Conservation (phyloP, 192 early-diverging fungal species). For the Coemansia sp. region DNA sequence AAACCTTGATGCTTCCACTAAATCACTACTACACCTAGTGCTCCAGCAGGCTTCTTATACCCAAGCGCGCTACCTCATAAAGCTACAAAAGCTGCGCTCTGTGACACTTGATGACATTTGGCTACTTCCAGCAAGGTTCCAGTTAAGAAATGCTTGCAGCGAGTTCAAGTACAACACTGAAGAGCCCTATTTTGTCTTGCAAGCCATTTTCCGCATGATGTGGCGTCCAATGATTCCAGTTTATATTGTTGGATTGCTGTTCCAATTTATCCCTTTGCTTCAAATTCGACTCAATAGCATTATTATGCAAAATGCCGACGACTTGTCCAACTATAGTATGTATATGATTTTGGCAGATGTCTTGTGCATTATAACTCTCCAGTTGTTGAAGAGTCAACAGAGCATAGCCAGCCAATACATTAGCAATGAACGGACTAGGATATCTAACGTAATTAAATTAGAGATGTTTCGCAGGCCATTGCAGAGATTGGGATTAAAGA, state of each 20-base stretch:
- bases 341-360: no score
- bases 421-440: not conserved
- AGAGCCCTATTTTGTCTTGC: slow-evolving; percentile 32
- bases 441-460: not conserved
- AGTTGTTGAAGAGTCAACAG: slow-evolving; percentile 4
- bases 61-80: not conserved
- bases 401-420: not conserved
- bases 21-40: no score
- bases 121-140: not conserved
- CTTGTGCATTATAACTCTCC: not conserved
- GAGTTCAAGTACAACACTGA: slow-evolving; percentile 30
- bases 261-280: not conserved
- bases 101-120: not conserved
- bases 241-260: slow-evolving; percentile 16
- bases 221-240: slow-evolving; percentile 36
- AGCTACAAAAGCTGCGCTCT: not conserved
- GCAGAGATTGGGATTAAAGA: slow-evolving; percentile 1
- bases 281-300: slow-evolving; percentile 1
- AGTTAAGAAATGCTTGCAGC: not conserved
- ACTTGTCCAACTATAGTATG: not conserved
- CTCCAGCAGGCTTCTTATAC: no score
- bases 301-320: slow-evolving; percentile 28
- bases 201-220: slow-evolving; percentile 25
- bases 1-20: no score
- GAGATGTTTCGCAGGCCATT: slow-evolving; percentile 34